A percentile compares a stretch with the other conserved stretches of the same genome.
phyloP scores from a whole-genome alignment of 306 rosid species.

The Crotalaria pallida region DNA sequence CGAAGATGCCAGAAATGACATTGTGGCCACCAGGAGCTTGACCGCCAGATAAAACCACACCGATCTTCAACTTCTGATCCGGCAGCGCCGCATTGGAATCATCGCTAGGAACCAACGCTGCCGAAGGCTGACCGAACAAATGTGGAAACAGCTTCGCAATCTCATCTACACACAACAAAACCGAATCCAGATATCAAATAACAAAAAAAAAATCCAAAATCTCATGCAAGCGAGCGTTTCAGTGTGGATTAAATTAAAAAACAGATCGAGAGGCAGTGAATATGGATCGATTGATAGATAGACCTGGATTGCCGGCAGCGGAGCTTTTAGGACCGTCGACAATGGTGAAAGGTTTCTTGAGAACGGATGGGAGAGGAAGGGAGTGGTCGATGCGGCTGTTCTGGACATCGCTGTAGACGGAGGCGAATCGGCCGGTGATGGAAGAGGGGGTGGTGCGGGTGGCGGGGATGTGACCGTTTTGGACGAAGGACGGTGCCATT shows the following conservation, averaged over 20 bases:
- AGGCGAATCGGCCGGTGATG: slow-evolving; percentile 45
- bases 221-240: not conserved
- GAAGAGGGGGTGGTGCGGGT: not conserved
- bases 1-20: slow-evolving; percentile 87
- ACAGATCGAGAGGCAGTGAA: not conserved
- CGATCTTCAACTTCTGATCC: slow-evolving; percentile 66
- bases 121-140: slow-evolving; percentile 91
- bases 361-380: slow-evolving; percentile 86
- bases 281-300: slow-evolving; percentile 33
- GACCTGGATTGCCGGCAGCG: slow-evolving; percentile 96
- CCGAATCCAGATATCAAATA: not conserved
- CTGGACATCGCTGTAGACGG: slow-evolving; percentile 87
- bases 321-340: slow-evolving; percentile 84
- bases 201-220: not conserved
- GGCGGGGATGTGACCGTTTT: slow-evolving; percentile 34
- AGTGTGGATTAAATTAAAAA: not conserved
- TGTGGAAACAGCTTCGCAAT: slow-evolving; percentile 85
- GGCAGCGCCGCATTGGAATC: slow-evolving; percentile 23
- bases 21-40: slow-evolving; percentile 99
- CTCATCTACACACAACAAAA: slow-evolving; percentile 47
- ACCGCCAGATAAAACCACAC: slow-evolving; percentile 95
- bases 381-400: slow-evolving; percentile 66
- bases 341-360: slow-evolving; percentile 56
- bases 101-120: slow-evolving; percentile 45
- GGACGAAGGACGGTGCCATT: slow-evolving; percentile 52